Evolutionary conservation across 495 filamentous ascomycete genomes (phyloP), one percentile per base, ranked within the genome.

Genomic region (Filosporella fistucella): DNA sequence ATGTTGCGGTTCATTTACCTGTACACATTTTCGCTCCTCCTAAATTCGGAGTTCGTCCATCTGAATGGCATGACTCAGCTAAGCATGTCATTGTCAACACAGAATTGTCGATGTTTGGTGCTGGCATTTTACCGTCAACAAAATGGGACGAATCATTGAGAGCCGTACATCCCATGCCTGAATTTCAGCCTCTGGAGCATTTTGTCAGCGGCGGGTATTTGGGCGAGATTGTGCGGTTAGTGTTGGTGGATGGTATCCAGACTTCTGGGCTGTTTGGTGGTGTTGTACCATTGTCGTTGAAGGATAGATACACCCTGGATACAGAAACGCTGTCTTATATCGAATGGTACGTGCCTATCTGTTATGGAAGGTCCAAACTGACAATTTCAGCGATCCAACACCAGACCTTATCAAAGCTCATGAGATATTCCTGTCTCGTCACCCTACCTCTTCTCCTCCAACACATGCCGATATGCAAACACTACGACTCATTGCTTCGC

Each of bases 181-280:
- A 86, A 0, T 95, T 93, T 53, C 88, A 93, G 54, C 89, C 89
- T 0, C 75, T 91, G 23, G 89, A 95, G 63, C 85, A 91, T 52
- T 77, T 91, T 66, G 82, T 88, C 5, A 81, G 84, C 51, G 89
- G 89, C 5, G 82, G 82, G 29, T 95, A 95, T 60, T 76, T 95
- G 4, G 89, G 89, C 18, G 89, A 95, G 70, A 74, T 95, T 4
- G 81, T 83, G 43, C 78, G 89, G 3, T 60, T 87, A 5, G 77
- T 81, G 2, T 68, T 88, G 35, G 65, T 84, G 24, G 86, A 91
- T 23, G 82, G 77, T 0, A 70, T 83, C 36, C 51, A 72, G 17
- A 69, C 67, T 4, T 68, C 72, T 0, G 72, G 72, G 7, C 51
- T 84, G 1, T 71, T 86, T 41, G 69, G 70, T 39, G 81, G 80